Evolutionary conservation across 768 basidiomycete genomes (phyloP), one percentile per base, ranked within the genome.

Genomic region (Psilocybe cyanescens): DNA sequence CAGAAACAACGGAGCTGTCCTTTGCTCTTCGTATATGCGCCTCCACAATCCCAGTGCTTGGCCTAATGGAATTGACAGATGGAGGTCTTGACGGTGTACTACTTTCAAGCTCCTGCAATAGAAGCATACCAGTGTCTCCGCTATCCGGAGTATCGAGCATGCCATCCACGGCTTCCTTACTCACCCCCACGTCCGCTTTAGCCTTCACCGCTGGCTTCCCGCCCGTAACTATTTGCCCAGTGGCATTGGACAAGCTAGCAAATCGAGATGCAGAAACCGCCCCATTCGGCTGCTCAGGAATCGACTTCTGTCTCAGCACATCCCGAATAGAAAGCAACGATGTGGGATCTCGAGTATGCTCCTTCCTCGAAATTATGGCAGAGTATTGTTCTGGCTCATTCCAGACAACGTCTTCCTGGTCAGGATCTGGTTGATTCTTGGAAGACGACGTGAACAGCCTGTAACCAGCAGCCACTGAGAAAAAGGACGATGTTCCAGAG

Each of bases 331-430:
- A 82, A 5, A 89, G 72, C 0, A 90, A 66, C 1, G 83, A 81
- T 0, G 86, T 78, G 0, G 81, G 78, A 63, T 91, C 90, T 16
- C 83, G 80, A 0, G 86, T 82, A 64, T 88, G 82, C 59, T 88
- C 86, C 67, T 86, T 90, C 9, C 89, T 75, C 30, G 80, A 81
- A 59, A 90, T 83, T 11, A 85, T 78, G 0, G 87, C 82, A 1
- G 86, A 85, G 64, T 80, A 88, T 6, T 79, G 67, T 66, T 91
- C 90, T 0, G 83, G 80, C 62, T 85, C 86, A 60, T 86, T 79
- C 86, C 86, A 88, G 3, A 83, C 72, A 0, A 76, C 76, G 63
- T 79, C 83, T 44, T 86, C 86, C 39, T 79, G 74, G 68, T 90
- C 89, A 3, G 88, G 86, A 67, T 90, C 87, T 0, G 81, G 85